phyloP scores from a whole-genome alignment of 2,329 filamentous ascomycete genomes.

The Fusarium foetens region DNA sequence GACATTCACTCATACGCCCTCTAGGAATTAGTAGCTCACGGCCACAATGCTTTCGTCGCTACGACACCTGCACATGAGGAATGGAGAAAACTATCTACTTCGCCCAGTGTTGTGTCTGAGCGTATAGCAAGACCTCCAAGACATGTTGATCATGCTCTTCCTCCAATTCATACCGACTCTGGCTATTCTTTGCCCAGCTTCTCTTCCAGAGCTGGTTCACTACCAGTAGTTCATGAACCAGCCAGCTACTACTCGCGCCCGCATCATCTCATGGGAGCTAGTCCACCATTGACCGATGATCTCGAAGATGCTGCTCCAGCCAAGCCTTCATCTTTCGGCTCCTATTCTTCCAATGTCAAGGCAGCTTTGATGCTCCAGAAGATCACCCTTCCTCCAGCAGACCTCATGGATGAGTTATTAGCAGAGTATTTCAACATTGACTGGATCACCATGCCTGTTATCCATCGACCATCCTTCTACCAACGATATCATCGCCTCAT shows the following conservation, averaged over 20 bases:
- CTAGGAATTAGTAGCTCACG: conserved; percentile 30
- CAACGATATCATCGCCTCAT: conserved; percentile 44
- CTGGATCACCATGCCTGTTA: conserved; percentile 41
- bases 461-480: conserved; percentile 40
- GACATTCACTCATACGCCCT: conserved; percentile 7
- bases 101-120: conserved; percentile 29
- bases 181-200: conserved; percentile 27
- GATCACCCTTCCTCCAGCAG: conserved; percentile 38
- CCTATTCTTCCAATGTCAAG: conserved; percentile 44
- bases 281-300: conserved; percentile 43
- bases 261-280: conserved; percentile 38
- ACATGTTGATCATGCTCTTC: conserved; percentile 34
- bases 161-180: conserved; percentile 37
- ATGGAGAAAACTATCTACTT: conserved; percentile 37
- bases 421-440: conserved; percentile 42
- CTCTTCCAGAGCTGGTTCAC: conserved; percentile 18
- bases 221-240: conserved; percentile 34
- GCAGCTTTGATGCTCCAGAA: conserved; percentile 45
- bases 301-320: conserved; percentile 36
- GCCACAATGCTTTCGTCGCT: conserved; percentile 26
- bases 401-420: conserved; percentile 44
- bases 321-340: conserved; percentile 42
- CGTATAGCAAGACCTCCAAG: conserved; percentile 26
- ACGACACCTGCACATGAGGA: conserved; percentile 38
- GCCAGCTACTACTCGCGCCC: conserved; percentile 31